Evolutionary conservation across 176 grass and related monocot genomes (phyloP).

Genomic region (Cenchrus purpureus): DNA sequence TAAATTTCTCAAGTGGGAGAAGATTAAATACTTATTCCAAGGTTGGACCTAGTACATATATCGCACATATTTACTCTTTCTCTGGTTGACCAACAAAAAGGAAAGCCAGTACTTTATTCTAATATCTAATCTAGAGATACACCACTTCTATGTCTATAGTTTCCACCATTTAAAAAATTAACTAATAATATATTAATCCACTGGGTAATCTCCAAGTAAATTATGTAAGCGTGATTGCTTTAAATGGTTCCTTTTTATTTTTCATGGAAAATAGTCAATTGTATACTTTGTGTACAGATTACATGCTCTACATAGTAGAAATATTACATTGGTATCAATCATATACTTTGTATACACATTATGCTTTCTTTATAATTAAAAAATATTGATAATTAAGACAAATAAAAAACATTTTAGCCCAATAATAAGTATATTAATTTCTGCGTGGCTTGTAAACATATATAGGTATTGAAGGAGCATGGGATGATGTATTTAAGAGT

Average conservation of each 20-base stretch:
- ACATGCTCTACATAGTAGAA: no score
- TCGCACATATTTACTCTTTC: no score
- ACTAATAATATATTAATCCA: neutral
- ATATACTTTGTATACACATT: neutral
- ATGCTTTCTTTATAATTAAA: neutral
- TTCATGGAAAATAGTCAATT: no score
- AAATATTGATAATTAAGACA: neutral
- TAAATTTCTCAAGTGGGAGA: neutral
- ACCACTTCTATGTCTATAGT: neutral
- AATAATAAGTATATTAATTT: neutral
- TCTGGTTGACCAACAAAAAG: no score
- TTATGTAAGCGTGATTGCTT: no score
- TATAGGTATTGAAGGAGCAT: constrained; percentile 20
- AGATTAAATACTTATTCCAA: constrained; percentile 21
- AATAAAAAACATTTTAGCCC: neutral
- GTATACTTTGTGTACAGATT: no score
- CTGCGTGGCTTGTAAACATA: neutral
- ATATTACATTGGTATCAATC: no score
- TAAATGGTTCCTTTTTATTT: no score
- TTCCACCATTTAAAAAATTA: neutral
- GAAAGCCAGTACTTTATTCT: no score
- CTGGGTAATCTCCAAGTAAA: no score
- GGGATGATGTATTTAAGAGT: neutral
- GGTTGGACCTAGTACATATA: neutral
- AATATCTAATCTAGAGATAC: neutral